Conservation (phyloP, 2,329 filamentous ascomycete genomes). For the Aulographum hederae region DNA sequence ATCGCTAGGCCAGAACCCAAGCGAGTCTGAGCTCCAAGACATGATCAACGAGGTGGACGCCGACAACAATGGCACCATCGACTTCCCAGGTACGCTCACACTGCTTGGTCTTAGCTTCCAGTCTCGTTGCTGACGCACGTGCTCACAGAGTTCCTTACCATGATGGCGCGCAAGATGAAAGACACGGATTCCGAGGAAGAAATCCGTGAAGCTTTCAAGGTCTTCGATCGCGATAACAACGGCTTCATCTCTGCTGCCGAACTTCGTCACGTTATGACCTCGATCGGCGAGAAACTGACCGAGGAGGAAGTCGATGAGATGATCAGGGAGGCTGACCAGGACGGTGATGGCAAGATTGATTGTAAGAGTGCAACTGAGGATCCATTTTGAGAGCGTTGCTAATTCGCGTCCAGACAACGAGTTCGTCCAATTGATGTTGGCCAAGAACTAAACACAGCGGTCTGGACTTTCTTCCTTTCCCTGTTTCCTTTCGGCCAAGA, state of each 20-base stretch:
- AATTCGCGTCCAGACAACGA: slow-evolving; percentile 27
- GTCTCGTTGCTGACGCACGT: not conserved
- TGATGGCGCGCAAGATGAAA: slow-evolving; percentile 47
- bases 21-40: slow-evolving; percentile 43
- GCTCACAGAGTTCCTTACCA: slow-evolving; percentile 40
- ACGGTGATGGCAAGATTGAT: slow-evolving; percentile 46
- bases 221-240: slow-evolving; percentile 48
- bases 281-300: slow-evolving; percentile 44
- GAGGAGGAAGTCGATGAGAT: slow-evolving; percentile 46
- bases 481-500: no score
- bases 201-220: slow-evolving; percentile 46
- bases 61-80: slow-evolving; percentile 47
- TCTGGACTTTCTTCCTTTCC: no score
- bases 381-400: slow-evolving; percentile 3
- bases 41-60: slow-evolving; percentile 50
- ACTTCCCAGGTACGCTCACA: slow-evolving; percentile 34
- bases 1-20: slow-evolving; percentile 43
- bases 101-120: not conserved
- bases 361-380: slow-evolving; percentile 25
- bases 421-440: slow-evolving; percentile 38
- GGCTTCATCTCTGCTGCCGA: slow-evolving; percentile 46
- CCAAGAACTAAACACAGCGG: slow-evolving; percentile 26
- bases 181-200: slow-evolving; percentile 45
- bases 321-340: slow-evolving; percentile 46
- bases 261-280: slow-evolving; percentile 44